Evolutionary conservation across 2,329 filamentous ascomycete genomes (phyloP), one percentile per base, ranked within the genome.

Genomic region (Arachnomyces sp.): DNA sequence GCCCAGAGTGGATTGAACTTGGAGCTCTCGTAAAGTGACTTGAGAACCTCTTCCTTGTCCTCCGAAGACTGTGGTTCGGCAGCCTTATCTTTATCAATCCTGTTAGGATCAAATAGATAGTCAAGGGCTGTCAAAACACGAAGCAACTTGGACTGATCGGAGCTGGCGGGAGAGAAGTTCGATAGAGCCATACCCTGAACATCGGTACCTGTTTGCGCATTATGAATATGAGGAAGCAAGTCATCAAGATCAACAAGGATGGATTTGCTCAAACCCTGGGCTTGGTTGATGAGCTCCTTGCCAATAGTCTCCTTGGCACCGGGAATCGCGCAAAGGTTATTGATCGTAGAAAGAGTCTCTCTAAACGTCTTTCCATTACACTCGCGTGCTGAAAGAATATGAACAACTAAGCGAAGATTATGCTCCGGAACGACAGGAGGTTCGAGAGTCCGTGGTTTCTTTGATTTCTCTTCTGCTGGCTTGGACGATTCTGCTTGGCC

Each of bases 331-430:
- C 89, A 96, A 32, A 98, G 74, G 56, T 96, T 95, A 68, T 94
- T 96, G 70, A 98, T 94, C n/a, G 93, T 93, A 12, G 90, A 92
- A 39, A 98, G 76, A 1, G 92, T 96, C 62, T 96, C 93, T 58
- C 92, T 85, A 73, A 98, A 98, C 0, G 92, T 96, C 71, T 94
- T 95, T 47, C 86, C 89, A 57, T 87, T 94, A 66, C 92, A 98
- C 63, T 98, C 92, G 36, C 89, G 83, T 47, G 90, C 90, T 32
- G 94, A 87, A 49, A 98, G 84, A 42, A 98, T 94, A 59, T 92
- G 92, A 52, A 96, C 85, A n/a, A 98, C 88, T 42, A 96, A 72
- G 43, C 84, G 85, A 42, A 98, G 75, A 58, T 96, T 95, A 57
- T 88, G 77, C 20, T 90, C 79, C 4, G 92, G 89, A 40, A 98